Evolutionary conservation across 345 rosid species (phyloP).

Genomic region (Salix suchowensis): DNA sequence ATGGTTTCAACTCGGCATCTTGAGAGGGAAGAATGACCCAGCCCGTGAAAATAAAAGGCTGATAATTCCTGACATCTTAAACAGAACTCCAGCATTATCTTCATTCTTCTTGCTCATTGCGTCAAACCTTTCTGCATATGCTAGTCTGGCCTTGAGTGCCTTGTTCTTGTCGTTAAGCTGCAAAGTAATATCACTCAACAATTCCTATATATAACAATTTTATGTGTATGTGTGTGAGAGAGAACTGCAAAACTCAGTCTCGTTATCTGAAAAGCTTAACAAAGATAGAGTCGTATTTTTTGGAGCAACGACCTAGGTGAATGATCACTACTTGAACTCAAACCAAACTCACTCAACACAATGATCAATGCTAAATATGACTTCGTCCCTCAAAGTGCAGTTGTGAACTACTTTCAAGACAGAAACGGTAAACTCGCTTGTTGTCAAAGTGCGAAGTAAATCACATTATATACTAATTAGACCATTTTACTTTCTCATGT

Average conservation of each 20-base stretch:
- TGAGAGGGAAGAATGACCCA: background rate
- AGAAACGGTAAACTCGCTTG: background rate
- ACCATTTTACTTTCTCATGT: background rate
- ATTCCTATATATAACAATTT: no score
- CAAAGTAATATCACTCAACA: background rate
- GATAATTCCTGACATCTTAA: constrained; percentile 12
- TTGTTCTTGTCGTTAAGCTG: constrained; percentile 50
- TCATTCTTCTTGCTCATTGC: constrained; percentile 6
- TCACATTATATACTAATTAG: background rate
- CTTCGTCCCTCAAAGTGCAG: background rate
- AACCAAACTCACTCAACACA: background rate
- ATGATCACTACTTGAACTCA: background rate
- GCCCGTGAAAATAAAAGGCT: constrained; percentile 18
- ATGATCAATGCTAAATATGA: background rate
- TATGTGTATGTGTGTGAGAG: no score
- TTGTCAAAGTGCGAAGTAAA: background rate
- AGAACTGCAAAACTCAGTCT: no score
- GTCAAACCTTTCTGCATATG: constrained; percentile 20
- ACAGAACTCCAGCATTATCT: constrained; percentile 10
- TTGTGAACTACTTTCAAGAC: background rate
- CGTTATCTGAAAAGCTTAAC: background rate
- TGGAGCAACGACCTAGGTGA: background rate
- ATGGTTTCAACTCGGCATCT: constrained; percentile 11
- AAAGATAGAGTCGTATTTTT: background rate
- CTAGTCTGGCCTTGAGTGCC: constrained; percentile 36